Conservation (phyloP, 805 yeast genomes). For the Wickerhamiella nectarea region DNA sequence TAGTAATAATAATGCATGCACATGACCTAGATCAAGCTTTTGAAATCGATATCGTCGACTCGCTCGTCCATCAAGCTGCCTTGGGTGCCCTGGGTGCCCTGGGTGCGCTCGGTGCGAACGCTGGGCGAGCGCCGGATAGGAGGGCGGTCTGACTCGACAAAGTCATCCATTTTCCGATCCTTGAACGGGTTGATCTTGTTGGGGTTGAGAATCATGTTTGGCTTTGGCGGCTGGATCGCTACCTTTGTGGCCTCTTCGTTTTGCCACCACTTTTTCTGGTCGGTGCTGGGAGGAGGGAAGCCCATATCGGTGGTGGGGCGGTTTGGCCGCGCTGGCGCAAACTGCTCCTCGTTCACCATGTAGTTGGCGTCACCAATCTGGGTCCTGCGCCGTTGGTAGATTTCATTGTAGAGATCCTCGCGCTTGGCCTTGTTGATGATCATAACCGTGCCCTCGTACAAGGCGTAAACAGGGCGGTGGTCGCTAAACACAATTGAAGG, state of each 20-base stretch:
- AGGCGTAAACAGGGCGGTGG: constrained; percentile 84
- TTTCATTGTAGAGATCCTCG: constrained; percentile 38
- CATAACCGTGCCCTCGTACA: constrained; percentile 51
- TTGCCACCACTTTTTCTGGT: constrained; percentile 82
- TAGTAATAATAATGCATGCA: not conserved
- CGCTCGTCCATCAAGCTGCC: not conserved
- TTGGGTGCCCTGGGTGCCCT: not conserved
- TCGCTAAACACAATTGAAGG: constrained; percentile 56
- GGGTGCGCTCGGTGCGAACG: not conserved
- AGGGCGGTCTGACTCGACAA: constrained; percentile 26
- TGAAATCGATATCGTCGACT: not conserved
- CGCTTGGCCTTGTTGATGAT: constrained; percentile 54
- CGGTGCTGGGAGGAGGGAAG: constrained; percentile 84
- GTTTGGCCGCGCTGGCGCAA: constrained; percentile 15
- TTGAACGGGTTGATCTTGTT: constrained; percentile 63
- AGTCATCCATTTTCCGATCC: constrained; percentile 37
- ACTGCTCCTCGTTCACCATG: constrained; percentile 20
- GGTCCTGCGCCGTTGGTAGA: constrained; percentile 45
- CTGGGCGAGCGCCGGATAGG: constrained; percentile 6
- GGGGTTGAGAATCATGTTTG: constrained; percentile 51
- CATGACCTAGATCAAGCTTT: not conserved
- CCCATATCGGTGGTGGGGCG: constrained; percentile 24
- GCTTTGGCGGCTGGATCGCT: constrained; percentile 32
- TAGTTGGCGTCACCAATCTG: constrained; percentile 26
- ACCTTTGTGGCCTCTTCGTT: constrained; percentile 67